phyloP scores from a whole-genome alignment of 2,329 filamentous ascomycete species.

The Fusarium chaquense region DNA sequence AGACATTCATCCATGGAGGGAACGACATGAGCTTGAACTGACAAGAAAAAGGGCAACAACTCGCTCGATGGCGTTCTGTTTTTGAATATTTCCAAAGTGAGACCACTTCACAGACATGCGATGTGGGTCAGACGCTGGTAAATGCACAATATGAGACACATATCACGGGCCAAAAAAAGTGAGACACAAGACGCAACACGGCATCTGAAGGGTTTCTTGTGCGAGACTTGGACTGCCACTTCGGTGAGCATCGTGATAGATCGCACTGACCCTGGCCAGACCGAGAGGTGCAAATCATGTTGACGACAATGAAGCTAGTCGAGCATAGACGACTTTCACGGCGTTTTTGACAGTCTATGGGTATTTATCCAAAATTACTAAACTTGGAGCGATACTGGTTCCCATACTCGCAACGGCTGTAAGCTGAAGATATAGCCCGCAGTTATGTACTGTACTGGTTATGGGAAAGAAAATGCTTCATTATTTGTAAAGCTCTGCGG shows the following conservation, averaged over 20 bases:
- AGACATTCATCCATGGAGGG: constrained; percentile 14
- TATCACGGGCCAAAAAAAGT: constrained; percentile 38
- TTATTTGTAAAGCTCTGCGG: constrained; percentile 12
- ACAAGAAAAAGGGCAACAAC: constrained; percentile 2
- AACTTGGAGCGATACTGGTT: background rate
- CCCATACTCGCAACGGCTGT: background rate
- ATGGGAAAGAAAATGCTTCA: constrained; percentile 2
- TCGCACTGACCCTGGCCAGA: constrained; percentile 11
- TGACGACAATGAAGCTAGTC: background rate
- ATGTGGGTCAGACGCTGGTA: constrained; percentile 33
- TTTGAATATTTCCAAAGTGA: constrained; percentile 26
- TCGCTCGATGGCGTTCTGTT: constrained; percentile 4
- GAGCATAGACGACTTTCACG: background rate
- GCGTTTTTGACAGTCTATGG: background rate
- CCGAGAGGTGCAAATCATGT: constrained; percentile 13
- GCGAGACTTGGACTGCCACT: constrained; percentile 10
- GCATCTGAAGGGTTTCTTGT: constrained; percentile 18
- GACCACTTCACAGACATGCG: constrained; percentile 35
- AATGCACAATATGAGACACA: constrained; percentile 36
- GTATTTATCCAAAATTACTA: background rate
- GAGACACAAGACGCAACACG: constrained; percentile 34
- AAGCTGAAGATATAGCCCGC: background rate
- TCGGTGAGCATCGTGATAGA: constrained; percentile 23
- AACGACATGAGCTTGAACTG: constrained; percentile 1
- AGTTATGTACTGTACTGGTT: background rate